These are phyloP conservation scores for Syzygium jambos DNA, from an alignment of 345 rosid species.

Conservation along the genomic window DNA sequence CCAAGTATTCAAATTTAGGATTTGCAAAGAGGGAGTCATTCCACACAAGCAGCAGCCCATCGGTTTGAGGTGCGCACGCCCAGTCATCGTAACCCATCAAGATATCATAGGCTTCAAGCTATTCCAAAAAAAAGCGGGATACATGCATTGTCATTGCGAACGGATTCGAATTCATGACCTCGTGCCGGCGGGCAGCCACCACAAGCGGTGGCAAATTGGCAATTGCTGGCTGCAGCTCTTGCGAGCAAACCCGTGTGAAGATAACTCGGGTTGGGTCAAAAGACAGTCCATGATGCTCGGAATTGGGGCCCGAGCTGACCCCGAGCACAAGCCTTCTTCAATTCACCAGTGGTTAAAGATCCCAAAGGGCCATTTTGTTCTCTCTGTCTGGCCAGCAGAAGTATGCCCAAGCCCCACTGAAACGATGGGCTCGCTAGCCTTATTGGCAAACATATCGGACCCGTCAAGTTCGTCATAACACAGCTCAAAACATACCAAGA, in stretches of 20 bases:
- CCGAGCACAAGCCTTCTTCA: not conserved
- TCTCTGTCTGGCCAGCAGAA: not conserved
- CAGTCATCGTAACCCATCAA: not conserved
- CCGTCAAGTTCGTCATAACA: not conserved
- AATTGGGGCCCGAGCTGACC: not conserved
- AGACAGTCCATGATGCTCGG: not conserved
- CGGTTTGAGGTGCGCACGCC: not conserved
- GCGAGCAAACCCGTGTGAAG: not conserved
- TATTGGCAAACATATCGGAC: not conserved
- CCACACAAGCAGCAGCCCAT: not conserved
- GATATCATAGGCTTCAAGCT: not conserved
- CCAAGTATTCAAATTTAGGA: not conserved
- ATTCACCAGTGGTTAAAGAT: not conserved
- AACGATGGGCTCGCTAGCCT: not conserved
- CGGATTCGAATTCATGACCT: not conserved
- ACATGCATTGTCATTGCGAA: not conserved
- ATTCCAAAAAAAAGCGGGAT: not conserved
- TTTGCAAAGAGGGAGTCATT: not conserved
- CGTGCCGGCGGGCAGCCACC: accelerated
- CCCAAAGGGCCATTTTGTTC: not conserved
- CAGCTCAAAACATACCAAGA: not conserved
- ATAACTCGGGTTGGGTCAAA: not conserved
- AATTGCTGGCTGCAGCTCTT: not conserved
- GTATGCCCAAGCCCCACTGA: not conserved
- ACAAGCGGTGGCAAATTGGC: not conserved